Percentiles rank a stretch among this genome's conserved stretches.
Evolutionary conservation across 768 basidiomycete genomes (phyloP).

Genomic region (Russula earlei): DNA sequence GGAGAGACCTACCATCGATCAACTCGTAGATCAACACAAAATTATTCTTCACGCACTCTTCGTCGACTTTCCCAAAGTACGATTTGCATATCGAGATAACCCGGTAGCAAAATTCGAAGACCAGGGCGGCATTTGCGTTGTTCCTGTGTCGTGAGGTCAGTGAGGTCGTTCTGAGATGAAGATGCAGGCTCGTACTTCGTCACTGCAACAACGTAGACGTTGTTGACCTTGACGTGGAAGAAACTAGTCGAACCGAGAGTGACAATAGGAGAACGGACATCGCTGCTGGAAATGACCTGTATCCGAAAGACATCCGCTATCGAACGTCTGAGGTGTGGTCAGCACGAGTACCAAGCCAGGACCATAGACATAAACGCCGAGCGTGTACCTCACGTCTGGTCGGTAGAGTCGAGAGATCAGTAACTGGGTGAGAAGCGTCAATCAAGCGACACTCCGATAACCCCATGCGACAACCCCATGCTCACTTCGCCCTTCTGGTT

Average conservation of each 20-base stretch:
- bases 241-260: constrained; percentile 97
- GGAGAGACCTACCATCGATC: constrained; percentile 66
- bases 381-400: constrained; percentile 83
- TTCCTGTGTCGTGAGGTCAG: constrained; percentile 39
- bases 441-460: background rate
- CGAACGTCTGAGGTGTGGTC: constrained; percentile 58
- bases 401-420: constrained; percentile 94
- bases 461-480: background rate
- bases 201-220: constrained; percentile 90
- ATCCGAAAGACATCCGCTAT: constrained; percentile 98
- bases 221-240: constrained; percentile 95
- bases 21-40: constrained; percentile 98
- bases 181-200: constrained; percentile 59
- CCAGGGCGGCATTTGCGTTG: constrained; percentile 94
- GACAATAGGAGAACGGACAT: constrained; percentile 94
- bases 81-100: constrained; percentile 91
- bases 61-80: constrained; percentile 98
- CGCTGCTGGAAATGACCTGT: constrained; percentile 96
- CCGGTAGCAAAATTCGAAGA: constrained; percentile 96
- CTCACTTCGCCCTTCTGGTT: constrained; percentile 98
- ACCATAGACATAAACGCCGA: background rate
- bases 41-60: constrained; percentile 98
- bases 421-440: constrained; percentile 48
- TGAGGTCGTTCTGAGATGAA: background rate
- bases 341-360: background rate